phyloP scores from a whole-genome alignment of 192 early-diverging fungal genomes.

The Gryganskiella cystojenkinii region DNA sequence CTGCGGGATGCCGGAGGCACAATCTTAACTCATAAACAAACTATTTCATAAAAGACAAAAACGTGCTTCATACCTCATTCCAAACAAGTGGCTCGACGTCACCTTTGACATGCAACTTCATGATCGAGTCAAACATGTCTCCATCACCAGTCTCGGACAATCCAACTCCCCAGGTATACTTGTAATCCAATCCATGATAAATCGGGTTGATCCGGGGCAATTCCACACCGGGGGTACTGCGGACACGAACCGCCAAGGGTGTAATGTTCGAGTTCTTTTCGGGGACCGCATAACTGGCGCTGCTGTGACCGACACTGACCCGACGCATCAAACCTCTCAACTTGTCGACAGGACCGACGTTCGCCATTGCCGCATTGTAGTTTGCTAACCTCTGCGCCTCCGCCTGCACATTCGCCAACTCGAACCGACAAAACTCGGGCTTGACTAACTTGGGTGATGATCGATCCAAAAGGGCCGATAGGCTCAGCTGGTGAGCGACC shows the following conservation, averaged over 20 bases:
- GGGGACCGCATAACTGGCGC: conserved; percentile 26
- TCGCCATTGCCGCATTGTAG: conserved; percentile 38
- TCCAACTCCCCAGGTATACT: conserved; percentile 63
- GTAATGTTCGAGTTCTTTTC: conserved; percentile 45
- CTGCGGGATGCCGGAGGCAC: no score
- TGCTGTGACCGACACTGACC: conserved; percentile 23
- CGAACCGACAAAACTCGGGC: conserved; percentile 71
- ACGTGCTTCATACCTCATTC: conserved; percentile 29
- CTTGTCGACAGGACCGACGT: conserved; percentile 39
- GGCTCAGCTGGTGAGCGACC: conserved; percentile 67
- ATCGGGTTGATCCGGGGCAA: conserved; percentile 63
- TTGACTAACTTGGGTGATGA: conserved; percentile 54
- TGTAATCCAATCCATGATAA: conserved; percentile 55
- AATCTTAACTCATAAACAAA: no score
- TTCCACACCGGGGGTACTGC: conserved; percentile 61
- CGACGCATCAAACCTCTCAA: conserved; percentile 48
- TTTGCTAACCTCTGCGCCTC: conserved; percentile 67
- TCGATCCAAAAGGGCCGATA: conserved; percentile 61
- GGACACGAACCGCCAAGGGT: conserved; percentile 36
- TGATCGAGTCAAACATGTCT: conserved; percentile 66
- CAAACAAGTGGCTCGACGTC: conserved; percentile 38
- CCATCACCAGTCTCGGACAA: conserved; percentile 46
- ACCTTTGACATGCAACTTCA: conserved; percentile 63
- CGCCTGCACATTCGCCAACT: conserved; percentile 65
- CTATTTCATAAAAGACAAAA: no score